phyloP scores from a whole-genome alignment of 805 yeast genomes.

The Cyberlindnera japonica region DNA sequence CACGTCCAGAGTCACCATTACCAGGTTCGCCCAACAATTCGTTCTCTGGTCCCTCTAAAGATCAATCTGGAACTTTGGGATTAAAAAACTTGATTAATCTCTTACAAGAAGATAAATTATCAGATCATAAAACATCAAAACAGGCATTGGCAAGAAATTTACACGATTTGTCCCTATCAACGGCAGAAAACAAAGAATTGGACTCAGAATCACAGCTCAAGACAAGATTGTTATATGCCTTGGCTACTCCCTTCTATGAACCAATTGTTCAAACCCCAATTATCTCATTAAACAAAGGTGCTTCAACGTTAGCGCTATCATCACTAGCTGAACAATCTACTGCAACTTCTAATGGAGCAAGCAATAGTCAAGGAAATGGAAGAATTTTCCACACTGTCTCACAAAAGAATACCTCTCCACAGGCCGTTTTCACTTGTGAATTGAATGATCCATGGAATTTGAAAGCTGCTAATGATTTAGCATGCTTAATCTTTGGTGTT shows the following conservation, averaged over 20 bases:
- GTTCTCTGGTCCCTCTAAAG: too few relatives aligned
- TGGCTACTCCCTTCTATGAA: slow-evolving; percentile 59
- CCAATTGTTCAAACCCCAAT: slow-evolving; percentile 27
- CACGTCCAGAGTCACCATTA: slow-evolving; percentile 8
- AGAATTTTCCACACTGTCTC: slow-evolving; percentile 64
- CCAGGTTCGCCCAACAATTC: slow-evolving; percentile 3
- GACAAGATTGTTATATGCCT: slow-evolving; percentile 51
- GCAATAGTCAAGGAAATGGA: slow-evolving; percentile 22
- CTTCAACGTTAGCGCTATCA: slow-evolving; percentile 31
- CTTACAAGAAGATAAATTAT: slow-evolving; percentile 36
- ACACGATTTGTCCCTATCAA: slow-evolving; percentile 52
- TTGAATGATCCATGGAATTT: slow-evolving; percentile 73
- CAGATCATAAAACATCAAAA: slow-evolving; percentile 29
- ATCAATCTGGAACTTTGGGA: slow-evolving; percentile 15
- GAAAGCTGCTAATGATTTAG: slow-evolving; percentile 84
- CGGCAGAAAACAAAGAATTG: slow-evolving; percentile 23
- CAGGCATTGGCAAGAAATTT: slow-evolving; percentile 46
- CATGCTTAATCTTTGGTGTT: slow-evolving; percentile 82
- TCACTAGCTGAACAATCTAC: slow-evolving; percentile 16
- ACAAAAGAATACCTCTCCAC: slow-evolving; percentile 69
- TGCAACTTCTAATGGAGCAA: slow-evolving; percentile 12
- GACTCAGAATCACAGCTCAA: slow-evolving; percentile 26
- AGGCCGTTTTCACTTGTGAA: slow-evolving; percentile 81
- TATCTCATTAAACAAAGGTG: slow-evolving; percentile 24
- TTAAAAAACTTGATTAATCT: slow-evolving; percentile 47